Conservation (phyloP, 2,329 filamentous ascomycete genomes). For the Hypoxylon sp. region DNA sequence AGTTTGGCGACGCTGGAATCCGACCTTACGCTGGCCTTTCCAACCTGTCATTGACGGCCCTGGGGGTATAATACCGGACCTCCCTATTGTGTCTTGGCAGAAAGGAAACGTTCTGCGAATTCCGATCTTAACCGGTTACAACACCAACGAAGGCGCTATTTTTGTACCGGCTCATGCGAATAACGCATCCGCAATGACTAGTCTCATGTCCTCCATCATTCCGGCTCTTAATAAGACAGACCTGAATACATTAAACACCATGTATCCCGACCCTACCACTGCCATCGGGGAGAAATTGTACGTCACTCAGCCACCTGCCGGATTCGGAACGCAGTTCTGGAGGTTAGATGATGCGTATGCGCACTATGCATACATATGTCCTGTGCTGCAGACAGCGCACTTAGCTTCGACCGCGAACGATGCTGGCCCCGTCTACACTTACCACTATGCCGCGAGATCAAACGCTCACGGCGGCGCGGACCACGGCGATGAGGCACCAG, state of each 20-base stretch:
- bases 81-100: conserved; percentile 73
- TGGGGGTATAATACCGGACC: conserved; percentile 67
- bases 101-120: conserved; percentile 67
- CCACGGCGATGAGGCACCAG: conserved; percentile 63
- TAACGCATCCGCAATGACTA: conserved; percentile 66
- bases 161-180: conserved; percentile 70
- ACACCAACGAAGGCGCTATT: conserved; percentile 76
- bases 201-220: conserved; percentile 74
- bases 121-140: conserved; percentile 78
- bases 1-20: conserved; percentile 62
- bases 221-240: conserved; percentile 69
- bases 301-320: conserved; percentile 53
- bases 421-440: conserved; percentile 64
- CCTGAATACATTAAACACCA: conserved; percentile 66
- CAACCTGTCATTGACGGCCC: conserved; percentile 76
- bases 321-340: conserved; percentile 68
- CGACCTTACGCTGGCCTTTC: conserved; percentile 72
- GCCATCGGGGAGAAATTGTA: conserved; percentile 59
- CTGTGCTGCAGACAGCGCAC: conserved; percentile 72
- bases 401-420: conserved; percentile 54
- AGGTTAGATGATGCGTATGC: conserved; percentile 73
- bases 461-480: conserved; percentile 58
- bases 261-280: conserved; percentile 73
- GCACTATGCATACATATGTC: conserved; percentile 75
- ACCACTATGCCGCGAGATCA: conserved; percentile 70